phyloP scores from a whole-genome alignment of 1,139 yeast genomes.

The Pichia norvegensis region DNA sequence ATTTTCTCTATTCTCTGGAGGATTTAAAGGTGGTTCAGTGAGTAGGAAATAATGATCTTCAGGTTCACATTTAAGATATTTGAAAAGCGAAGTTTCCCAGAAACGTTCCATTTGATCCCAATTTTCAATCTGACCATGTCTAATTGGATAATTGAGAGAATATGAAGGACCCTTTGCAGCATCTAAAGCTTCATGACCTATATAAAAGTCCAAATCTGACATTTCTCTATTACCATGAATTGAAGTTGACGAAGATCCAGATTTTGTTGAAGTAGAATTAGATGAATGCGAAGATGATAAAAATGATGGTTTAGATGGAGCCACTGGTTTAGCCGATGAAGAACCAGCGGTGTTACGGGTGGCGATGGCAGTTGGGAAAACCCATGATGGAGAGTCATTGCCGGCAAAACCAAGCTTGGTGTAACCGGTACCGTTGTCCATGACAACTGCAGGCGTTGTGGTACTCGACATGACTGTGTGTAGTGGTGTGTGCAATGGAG shows the following conservation, averaged over 20 bases:
- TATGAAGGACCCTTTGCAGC: constrained; percentile 90
- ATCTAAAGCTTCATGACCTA: constrained; percentile 89
- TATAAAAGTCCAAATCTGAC: constrained; percentile 89
- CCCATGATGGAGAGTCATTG: constrained; percentile 94
- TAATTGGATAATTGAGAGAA: constrained; percentile 83
- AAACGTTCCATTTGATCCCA: constrained; percentile 99
- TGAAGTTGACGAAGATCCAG: constrained; percentile 46
- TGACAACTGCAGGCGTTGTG: constrained; percentile 88
- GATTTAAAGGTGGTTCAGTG: constrained; percentile 97
- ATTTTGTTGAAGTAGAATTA: constrained; percentile 28
- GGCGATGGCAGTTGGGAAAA: constrained; percentile 96
- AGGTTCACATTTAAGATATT: constrained; percentile 94
- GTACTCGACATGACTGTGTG: constrained; percentile 44
- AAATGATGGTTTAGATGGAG: constrained; percentile 28
- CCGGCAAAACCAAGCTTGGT: constrained; percentile 98
- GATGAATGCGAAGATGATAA: constrained; percentile 16
- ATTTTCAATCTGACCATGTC: constrained; percentile 96
- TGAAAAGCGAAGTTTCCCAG: constrained; percentile 96
- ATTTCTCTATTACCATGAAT: constrained; percentile 50
- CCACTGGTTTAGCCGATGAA: constrained; percentile 29
- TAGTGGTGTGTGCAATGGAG: neutral
- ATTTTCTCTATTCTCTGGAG: constrained; percentile 97
- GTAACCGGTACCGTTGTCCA: constrained; percentile 93
- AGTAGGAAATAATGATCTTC: constrained; percentile 93
- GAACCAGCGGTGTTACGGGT: constrained; percentile 47